Conservation (phyloP, 352 stramenopile genomes). For the Phytophthora citricola region DNA sequence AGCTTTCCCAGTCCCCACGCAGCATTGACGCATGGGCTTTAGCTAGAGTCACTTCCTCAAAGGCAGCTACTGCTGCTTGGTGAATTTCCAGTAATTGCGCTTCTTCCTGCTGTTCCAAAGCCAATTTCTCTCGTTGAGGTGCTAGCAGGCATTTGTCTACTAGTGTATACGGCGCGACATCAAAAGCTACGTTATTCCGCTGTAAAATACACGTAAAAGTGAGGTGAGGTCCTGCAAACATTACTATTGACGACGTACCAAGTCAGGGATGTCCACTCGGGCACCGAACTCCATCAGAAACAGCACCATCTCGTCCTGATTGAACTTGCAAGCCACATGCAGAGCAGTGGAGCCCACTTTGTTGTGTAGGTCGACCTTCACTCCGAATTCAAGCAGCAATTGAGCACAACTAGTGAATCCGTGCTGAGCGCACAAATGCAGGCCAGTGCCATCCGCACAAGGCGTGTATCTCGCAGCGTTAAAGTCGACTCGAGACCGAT, state of each 20-base stretch:
- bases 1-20: slow-evolving; percentile 48
- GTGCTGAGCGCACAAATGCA: slow-evolving; percentile 70
- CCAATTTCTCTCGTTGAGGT: slow-evolving; percentile 33
- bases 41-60: slow-evolving; percentile 20
- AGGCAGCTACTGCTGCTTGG: slow-evolving; percentile 12
- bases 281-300: slow-evolving; percentile 48
- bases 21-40: slow-evolving; percentile 42
- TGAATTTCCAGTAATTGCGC: slow-evolving; percentile 26
- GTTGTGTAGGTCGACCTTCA: slow-evolving; percentile 50
- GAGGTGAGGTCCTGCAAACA: not conserved
- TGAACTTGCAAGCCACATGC: slow-evolving; percentile 66
- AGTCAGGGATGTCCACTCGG: slow-evolving; percentile 56
- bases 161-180: slow-evolving; percentile 53
- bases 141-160: slow-evolving; percentile 50
- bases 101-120: slow-evolving; percentile 23
- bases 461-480: slow-evolving; percentile 43
- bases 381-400: slow-evolving; percentile 45
- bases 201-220: slow-evolving; percentile 16
- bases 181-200: slow-evolving; percentile 55
- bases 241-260: slow-evolving; percentile 27
- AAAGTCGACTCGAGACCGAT: slow-evolving; percentile 51
- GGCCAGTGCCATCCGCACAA: slow-evolving; percentile 47
- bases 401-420: slow-evolving; percentile 47
- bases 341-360: slow-evolving; percentile 67
- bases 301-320: slow-evolving; percentile 38